phyloP scores from a whole-genome alignment of 345 rosid species.

The Melastoma malabathricum region DNA sequence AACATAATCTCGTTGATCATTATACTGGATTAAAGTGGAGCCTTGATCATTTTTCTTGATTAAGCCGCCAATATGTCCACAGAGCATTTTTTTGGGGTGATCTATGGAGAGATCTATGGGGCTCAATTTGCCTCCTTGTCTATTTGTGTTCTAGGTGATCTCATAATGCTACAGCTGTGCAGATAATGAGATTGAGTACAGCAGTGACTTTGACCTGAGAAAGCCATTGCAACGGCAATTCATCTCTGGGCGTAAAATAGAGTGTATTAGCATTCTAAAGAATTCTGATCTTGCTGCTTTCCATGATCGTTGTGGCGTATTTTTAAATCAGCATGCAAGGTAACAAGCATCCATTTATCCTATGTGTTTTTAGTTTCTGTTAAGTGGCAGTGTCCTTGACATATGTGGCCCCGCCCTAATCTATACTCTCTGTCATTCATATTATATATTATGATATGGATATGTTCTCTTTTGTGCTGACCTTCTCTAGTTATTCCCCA shows the following conservation, averaged over 20 bases:
- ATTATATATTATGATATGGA: background rate
- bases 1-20: background rate
- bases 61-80: too few relatives aligned
- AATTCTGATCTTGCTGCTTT: conserved; percentile 39
- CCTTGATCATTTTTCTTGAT: too few relatives aligned
- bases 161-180: conserved; percentile 14
- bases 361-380: too few relatives aligned
- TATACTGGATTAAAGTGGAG: too few relatives aligned
- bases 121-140: background rate
- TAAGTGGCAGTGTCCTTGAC: too few relatives aligned
- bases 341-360: too few relatives aligned
- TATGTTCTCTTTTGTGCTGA: background rate
- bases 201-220: conserved; percentile 83
- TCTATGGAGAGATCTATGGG: background rate
- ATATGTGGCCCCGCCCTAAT: background rate
- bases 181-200: conserved; percentile 55
- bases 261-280: conserved; percentile 63
- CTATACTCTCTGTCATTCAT: background rate
- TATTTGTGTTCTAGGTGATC: background rate
- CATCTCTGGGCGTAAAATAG: conserved; percentile 32
- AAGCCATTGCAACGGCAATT: conserved; percentile 86
- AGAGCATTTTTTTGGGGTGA: background rate
- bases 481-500: conserved; percentile 7
- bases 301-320: conserved; percentile 40
- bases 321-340: conserved; percentile 50